Percentiles rank a stretch among this genome's conserved stretches.
phyloP scores from a whole-genome alignment of 495 filamentous ascomycete species.

The Hyphodiscus hymeniophilus region DNA sequence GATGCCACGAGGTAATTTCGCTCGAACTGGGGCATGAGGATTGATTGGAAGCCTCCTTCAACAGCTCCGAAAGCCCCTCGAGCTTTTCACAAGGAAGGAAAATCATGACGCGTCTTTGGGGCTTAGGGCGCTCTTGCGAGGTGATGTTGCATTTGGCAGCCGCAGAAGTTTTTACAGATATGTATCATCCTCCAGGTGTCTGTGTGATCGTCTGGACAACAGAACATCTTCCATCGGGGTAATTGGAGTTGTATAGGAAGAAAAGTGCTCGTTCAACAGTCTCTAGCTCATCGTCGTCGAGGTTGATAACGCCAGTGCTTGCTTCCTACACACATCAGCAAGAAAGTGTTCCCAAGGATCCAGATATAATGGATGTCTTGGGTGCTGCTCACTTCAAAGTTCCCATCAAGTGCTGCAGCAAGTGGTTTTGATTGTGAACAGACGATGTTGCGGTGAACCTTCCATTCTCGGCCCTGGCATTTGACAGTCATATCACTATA shows the following conservation, averaged over 20 bases:
- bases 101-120: no score
- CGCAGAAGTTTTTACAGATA: background rate
- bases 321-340: slow-evolving; percentile 3
- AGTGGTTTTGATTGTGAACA: slow-evolving; percentile 14
- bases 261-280: slow-evolving; percentile 5
- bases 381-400: slow-evolving; percentile 8
- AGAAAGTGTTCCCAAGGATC: background rate
- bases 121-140: background rate
- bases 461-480: slow-evolving; percentile 10
- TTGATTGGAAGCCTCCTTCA: no score
- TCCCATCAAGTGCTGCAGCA: slow-evolving; percentile 3
- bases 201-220: background rate
- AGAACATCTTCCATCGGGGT: background rate
- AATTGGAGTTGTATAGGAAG: slow-evolving; percentile 2
- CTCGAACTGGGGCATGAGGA: no score
- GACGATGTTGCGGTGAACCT: slow-evolving; percentile 9
- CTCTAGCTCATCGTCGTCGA: slow-evolving; percentile 7
- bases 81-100: no score
- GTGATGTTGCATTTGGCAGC: background rate
- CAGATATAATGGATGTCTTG: background rate
- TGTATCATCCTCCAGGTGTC: no score
- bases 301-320: background rate
- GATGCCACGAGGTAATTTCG: no score
- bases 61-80: no score
- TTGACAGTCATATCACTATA: slow-evolving; percentile 13